These are phyloP conservation scores for Papiliotrema flavescens DNA, from an alignment of 1,284 basidiomycete species.

Conservation along the genomic window DNA sequence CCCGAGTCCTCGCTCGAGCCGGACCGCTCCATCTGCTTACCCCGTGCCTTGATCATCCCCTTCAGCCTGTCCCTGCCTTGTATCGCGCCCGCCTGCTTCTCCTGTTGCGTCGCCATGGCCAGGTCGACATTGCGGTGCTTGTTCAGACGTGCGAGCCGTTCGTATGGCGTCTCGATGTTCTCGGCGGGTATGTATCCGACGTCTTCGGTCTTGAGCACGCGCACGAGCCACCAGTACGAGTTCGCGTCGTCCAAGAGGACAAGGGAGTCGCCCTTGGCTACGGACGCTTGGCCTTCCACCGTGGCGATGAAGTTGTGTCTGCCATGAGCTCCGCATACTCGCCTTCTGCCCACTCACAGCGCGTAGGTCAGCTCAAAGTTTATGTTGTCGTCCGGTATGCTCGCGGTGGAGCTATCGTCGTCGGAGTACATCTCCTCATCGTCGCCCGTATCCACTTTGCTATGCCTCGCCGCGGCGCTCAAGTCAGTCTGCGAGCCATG, in stretches of 20 bases:
- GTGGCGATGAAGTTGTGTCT: conserved; percentile 88
- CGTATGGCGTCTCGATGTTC: conserved; percentile 98
- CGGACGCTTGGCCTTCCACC: conserved; percentile 92
- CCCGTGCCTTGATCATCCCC: conserved; percentile 22
- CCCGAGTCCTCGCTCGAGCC: conserved; percentile 14
- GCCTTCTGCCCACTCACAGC: conserved; percentile 35
- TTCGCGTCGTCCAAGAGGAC: conserved; percentile 94
- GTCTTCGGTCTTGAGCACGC: conserved; percentile 94
- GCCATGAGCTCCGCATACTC: background rate
- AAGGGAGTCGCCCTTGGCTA: conserved; percentile 91
- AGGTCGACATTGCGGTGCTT: conserved; percentile 97
- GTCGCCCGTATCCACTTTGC: conserved; percentile 8
- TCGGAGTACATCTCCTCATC: conserved; percentile 41
- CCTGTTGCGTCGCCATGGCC: conserved; percentile 33
- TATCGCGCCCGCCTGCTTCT: conserved; percentile 30
- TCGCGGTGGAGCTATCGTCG: conserved; percentile 46
- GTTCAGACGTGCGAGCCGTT: conserved; percentile 89
- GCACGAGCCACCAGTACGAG: conserved; percentile 97
- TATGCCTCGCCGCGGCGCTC: background rate
- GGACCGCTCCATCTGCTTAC: conserved; percentile 16
- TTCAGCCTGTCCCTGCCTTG: conserved; percentile 32
- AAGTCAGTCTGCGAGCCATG: conserved; percentile 8
- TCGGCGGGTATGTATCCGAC: conserved; percentile 99
- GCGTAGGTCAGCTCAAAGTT: conserved; percentile 55
- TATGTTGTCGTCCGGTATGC: conserved; percentile 54